These are phyloP conservation scores for Collybia mongolica DNA, from an alignment of 768 basidiomycete species.

Conservation along the genomic window DNA sequence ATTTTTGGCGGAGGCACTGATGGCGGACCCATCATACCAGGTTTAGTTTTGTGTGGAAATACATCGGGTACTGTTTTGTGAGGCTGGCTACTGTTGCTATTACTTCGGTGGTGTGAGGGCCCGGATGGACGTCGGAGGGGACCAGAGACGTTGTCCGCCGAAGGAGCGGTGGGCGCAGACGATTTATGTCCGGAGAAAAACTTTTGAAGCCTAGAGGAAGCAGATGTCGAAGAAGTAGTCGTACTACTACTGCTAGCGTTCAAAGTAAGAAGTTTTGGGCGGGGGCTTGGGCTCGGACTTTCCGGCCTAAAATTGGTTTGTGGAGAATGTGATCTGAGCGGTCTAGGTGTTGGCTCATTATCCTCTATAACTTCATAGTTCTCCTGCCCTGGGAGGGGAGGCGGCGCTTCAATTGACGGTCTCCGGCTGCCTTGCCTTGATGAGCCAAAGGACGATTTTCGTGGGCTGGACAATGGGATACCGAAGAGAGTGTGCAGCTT, in stretches of 20 bases:
- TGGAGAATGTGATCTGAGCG: slow-evolving; percentile 21
- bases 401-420: slow-evolving; percentile 18
- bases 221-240: slow-evolving; percentile 23
- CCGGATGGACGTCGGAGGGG: slow-evolving; percentile 12
- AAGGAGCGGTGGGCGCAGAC: slow-evolving; percentile 6
- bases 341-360: slow-evolving; percentile 25
- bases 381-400: slow-evolving; percentile 10
- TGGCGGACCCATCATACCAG: slow-evolving; percentile 10
- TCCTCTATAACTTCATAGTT: slow-evolving; percentile 18
- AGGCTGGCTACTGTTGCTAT: slow-evolving; percentile 12
- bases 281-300: slow-evolving; percentile 29
- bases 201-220: slow-evolving; percentile 16
- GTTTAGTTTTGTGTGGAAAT: slow-evolving; percentile 1
- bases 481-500: slow-evolving; percentile 48
- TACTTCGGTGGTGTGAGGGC: slow-evolving; percentile 14
- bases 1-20: slow-evolving; percentile 24
- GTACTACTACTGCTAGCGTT: slow-evolving; percentile 21
- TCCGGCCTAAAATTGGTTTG: slow-evolving; percentile 20
- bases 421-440: slow-evolving; percentile 29
- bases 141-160: slow-evolving; percentile 15
- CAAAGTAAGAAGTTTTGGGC: slow-evolving; percentile 12
- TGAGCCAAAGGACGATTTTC: slow-evolving; percentile 36
- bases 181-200: slow-evolving; percentile 16
- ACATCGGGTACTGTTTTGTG: slow-evolving; percentile 11
- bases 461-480: slow-evolving; percentile 34